A percentile compares a stretch with the other conserved stretches of the same genome.
Conservation (phyloP, 768 basidiomycete species). For the Pholiota microspora region DNA sequence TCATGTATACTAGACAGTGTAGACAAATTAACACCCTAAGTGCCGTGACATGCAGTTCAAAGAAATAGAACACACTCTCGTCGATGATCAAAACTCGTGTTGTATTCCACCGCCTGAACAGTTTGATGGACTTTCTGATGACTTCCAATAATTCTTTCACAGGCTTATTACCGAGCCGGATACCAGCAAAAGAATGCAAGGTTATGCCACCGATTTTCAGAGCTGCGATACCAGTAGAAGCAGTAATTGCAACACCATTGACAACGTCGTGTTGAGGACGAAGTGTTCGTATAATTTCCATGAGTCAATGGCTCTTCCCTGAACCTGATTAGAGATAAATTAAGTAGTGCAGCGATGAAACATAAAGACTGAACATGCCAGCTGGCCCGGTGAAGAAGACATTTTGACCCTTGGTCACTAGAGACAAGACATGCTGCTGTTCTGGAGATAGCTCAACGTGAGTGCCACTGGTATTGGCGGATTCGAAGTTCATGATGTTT, state of each 20-base stretch:
- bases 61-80: slow-evolving; percentile 64
- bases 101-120: slow-evolving; percentile 46
- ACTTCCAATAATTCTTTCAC: slow-evolving; percentile 38
- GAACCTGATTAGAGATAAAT: slow-evolving; percentile 38
- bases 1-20: slow-evolving; percentile 81
- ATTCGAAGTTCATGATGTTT: no score
- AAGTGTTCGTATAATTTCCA: slow-evolving; percentile 54
- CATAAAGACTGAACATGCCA: slow-evolving; percentile 34
- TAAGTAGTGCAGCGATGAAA: background rate
- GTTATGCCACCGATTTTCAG: slow-evolving; percentile 71
- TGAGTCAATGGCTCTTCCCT: slow-evolving; percentile 69
- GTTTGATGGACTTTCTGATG: slow-evolving; percentile 21
- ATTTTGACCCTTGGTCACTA: slow-evolving; percentile 52
- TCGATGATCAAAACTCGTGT: slow-evolving; percentile 65
- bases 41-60: no score
- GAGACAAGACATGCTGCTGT: slow-evolving; percentile 37
- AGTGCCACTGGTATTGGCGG: no score
- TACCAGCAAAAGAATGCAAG: slow-evolving; percentile 65
- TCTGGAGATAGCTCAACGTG: slow-evolving; percentile 34
- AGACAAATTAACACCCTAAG: no score
- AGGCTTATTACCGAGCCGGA: slow-evolving; percentile 55
- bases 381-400: slow-evolving; percentile 82
- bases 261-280: slow-evolving; percentile 25
- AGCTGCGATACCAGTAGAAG: slow-evolving; percentile 64
- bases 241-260: slow-evolving; percentile 53